phyloP scores from a whole-genome alignment of 108 stramenopile species.

The Nitzschia palea region DNA sequence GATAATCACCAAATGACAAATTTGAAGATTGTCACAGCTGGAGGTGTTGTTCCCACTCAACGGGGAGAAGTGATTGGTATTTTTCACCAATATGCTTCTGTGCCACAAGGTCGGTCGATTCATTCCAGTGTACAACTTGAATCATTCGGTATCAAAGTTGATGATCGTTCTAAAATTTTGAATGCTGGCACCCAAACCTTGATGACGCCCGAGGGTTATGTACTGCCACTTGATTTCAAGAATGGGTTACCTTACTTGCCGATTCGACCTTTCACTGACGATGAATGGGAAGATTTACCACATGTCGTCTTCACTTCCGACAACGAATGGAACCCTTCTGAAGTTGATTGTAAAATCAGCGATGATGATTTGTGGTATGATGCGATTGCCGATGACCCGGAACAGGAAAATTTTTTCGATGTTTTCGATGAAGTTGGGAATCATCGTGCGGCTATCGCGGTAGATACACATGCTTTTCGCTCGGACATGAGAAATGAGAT shows the following conservation, averaged over 20 bases:
- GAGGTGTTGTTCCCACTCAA: constrained; percentile 7
- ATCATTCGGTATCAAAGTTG: constrained; percentile 1
- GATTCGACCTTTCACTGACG: constrained; percentile 3
- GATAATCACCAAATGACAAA: constrained; percentile 17
- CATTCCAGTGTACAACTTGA: constrained; percentile 31
- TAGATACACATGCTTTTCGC: no score
- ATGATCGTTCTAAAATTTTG: constrained; percentile 43
- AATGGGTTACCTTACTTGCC: constrained; percentile 26
- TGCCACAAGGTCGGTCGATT: constrained; percentile 20
- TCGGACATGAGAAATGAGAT: no score
- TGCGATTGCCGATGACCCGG: no score
- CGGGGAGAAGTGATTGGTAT: constrained; percentile 30
- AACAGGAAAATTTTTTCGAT: no score
- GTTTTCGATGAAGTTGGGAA: no score
- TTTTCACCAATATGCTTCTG: constrained; percentile 32
- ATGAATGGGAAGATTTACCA: not conserved
- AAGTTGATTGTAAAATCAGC: not conserved
- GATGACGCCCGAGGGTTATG: constrained; percentile 30
- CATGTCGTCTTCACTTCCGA: constrained; percentile 24
- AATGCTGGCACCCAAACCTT: constrained; percentile 30
- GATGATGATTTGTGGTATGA: not conserved
- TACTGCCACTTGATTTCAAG: constrained; percentile 20
- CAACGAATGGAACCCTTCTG: constrained; percentile 30
- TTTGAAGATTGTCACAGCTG: constrained; percentile 27
- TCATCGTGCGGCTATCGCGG: no score